phyloP scores from a whole-genome alignment of 192 early-diverging fungal species.

The Coemansia aciculifera region DNA sequence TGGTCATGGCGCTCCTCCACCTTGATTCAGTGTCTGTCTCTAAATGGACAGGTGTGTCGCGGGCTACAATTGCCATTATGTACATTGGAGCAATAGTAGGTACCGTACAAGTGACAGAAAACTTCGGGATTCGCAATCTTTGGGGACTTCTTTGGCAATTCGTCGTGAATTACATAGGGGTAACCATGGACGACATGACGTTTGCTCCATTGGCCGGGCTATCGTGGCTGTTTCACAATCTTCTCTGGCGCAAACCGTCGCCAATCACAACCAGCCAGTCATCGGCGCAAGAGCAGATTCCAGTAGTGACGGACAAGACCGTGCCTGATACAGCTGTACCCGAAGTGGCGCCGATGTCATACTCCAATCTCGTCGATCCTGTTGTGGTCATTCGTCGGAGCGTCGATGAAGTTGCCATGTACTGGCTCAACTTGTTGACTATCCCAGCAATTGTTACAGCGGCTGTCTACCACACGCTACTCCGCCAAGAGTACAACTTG shows the following conservation, averaged over 20 bases:
- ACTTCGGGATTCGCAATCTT: background rate
- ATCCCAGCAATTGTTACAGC: background rate
- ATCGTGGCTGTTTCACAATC: background rate
- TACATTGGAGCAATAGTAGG: background rate
- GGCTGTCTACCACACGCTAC: background rate
- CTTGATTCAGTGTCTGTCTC: background rate
- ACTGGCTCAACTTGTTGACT: conserved; percentile 1
- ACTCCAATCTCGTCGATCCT: background rate
- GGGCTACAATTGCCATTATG: background rate
- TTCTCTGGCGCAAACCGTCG: background rate
- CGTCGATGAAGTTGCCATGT: conserved; percentile 5
- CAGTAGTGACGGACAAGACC: background rate
- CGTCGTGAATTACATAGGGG: background rate
- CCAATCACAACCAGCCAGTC: too few relatives aligned
- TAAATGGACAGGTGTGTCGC: background rate
- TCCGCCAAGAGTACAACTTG: background rate
- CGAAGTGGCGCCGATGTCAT: background rate
- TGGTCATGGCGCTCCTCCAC: background rate
- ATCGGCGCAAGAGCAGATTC: background rate
- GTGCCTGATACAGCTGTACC: background rate
- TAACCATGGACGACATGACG: background rate
- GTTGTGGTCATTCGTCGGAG: conserved; percentile 3
- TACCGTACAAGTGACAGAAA: background rate
- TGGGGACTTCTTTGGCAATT: background rate
- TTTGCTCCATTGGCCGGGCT: background rate